A percentile compares a stretch with the other conserved stretches of the same genome.
These are phyloP conservation scores for Colletotrichum acutatum DNA, from an alignment of 2,329 filamentous ascomycete genomes.

Conservation along the genomic window DNA sequence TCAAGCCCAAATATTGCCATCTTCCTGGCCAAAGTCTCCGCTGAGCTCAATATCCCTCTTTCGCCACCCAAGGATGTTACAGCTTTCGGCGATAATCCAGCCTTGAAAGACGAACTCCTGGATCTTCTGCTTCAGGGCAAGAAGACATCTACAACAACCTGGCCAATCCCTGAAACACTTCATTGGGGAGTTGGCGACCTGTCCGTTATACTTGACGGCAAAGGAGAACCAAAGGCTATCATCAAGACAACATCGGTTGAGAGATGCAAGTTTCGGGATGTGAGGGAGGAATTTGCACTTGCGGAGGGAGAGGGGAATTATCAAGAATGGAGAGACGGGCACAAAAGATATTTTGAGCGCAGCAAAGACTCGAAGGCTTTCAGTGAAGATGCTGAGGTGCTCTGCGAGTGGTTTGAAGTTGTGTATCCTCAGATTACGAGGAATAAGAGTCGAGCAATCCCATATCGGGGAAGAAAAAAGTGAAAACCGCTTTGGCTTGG, in stretches of 20 bases:
- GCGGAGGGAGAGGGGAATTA: background rate
- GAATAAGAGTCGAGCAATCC: background rate
- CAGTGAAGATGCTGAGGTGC: background rate
- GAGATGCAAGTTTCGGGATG: background rate
- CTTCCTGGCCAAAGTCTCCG: background rate
- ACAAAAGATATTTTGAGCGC: background rate
- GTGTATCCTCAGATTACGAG: background rate
- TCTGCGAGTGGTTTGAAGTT: constrained; percentile 4
- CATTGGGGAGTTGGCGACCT: background rate
- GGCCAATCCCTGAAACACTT: background rate
- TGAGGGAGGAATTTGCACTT: background rate
- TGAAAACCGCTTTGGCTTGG: too few relatives aligned
- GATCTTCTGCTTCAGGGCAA: background rate
- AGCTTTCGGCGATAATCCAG: background rate
- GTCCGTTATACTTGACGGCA: background rate
- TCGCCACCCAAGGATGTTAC: background rate
- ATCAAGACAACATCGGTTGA: background rate
- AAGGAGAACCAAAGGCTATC: background rate
- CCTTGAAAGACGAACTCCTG: background rate
- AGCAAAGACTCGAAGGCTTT: background rate
- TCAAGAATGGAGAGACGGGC: background rate
- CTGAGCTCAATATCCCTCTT: background rate
- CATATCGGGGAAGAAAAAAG: too few relatives aligned
- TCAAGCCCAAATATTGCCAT: background rate
- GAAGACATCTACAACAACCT: background rate